Evolutionary conservation across 2,329 filamentous ascomycete genomes (phyloP).

Genomic region (Phyllosticta capitalensis): DNA sequence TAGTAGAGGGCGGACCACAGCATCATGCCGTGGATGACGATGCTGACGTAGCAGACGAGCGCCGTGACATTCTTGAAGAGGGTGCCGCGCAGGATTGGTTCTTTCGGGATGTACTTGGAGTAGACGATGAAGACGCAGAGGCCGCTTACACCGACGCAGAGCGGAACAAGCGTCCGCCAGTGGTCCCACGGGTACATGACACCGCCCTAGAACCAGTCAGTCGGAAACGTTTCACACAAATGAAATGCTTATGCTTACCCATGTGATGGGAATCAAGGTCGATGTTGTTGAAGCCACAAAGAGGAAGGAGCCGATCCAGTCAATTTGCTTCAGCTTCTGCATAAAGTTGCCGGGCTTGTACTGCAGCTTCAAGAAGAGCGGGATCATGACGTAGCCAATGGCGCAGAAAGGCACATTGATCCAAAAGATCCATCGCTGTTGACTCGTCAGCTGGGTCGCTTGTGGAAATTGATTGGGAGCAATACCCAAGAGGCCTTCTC

Average conservation of each 20-base stretch:
- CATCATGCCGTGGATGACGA: constrained; percentile 22
- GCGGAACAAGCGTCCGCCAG: constrained; percentile 16
- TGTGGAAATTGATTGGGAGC: background rate
- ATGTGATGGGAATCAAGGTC: constrained; percentile 49
- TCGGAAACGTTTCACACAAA: constrained; percentile 7
- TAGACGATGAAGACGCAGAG: constrained; percentile 16
- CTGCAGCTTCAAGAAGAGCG: constrained; percentile 35
- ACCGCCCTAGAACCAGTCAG: constrained; percentile 18
- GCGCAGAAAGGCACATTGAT: constrained; percentile 29
- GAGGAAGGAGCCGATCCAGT: constrained; percentile 50
- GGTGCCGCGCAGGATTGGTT: constrained; percentile 21
- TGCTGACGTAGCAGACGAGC: constrained; percentile 21
- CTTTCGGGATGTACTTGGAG: constrained; percentile 15
- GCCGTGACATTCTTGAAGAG: constrained; percentile 23
- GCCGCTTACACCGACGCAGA: constrained; percentile 16
- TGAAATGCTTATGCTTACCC: constrained; percentile 18
- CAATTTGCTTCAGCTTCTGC: constrained; percentile 42
- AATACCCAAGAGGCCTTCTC: constrained; percentile 16
- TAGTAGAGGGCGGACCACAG: constrained; percentile 21
- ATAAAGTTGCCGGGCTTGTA: constrained; percentile 23
- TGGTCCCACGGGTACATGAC: constrained; percentile 16
- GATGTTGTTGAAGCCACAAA: constrained; percentile 48
- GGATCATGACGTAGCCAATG: constrained; percentile 21
- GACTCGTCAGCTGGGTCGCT: background rate
- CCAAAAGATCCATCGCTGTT: constrained; percentile 31